Base-by-base conservation (phyloP, 495 filamentous ascomycete species). In the Penicillium ochrochloron region DNA sequence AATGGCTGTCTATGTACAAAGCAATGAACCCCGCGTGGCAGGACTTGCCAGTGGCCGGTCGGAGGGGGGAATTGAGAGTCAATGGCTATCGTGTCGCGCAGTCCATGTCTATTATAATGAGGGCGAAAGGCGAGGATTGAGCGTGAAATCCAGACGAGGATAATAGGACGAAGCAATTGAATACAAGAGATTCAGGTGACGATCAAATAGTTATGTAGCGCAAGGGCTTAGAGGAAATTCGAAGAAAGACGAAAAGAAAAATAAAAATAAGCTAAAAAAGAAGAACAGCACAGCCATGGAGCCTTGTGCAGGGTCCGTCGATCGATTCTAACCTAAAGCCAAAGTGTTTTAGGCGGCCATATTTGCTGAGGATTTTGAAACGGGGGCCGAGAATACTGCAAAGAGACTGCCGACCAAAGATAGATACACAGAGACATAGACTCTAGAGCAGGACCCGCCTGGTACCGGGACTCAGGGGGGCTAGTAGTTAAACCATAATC, bases 331-430 rank as follows among this genome's bases (percentile, higher is more conserved):
- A 64, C 59, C 48, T 5, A 59, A 60, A 70, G 66, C 68, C 67
- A 61, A 69, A 67, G n/a, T 61, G 54, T 66, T 66, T 70, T 72
- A 70, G 69, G 58, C 64, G 57, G 64, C 64, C 59, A 58, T 39
- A 52, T 59, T 66, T 23, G 35, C 15, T 11, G 44, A 21, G 2
- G 1, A 21, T 3, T 46, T 46, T 42, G 14, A 1, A 19, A 2
- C 25, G 42, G 42, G 42, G 42, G 42, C 42, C 42, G 41, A 21
- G 25, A 27, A 9, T 39, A 65, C 37, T 41, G 37, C 37, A 41
- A 37, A 11, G 41, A 42, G 19, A 19, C 11, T 46, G 42, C 42
- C 6, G 42, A 46, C 42, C 42, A 46, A 46, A n/a, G n/a, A n/a
- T n/a, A 46, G 19, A 46, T 21, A 46, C 29, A 31, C 29, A 31